phyloP scores from a whole-genome alignment of 1,139 yeast species.

The Geotrichum restrictum region DNA sequence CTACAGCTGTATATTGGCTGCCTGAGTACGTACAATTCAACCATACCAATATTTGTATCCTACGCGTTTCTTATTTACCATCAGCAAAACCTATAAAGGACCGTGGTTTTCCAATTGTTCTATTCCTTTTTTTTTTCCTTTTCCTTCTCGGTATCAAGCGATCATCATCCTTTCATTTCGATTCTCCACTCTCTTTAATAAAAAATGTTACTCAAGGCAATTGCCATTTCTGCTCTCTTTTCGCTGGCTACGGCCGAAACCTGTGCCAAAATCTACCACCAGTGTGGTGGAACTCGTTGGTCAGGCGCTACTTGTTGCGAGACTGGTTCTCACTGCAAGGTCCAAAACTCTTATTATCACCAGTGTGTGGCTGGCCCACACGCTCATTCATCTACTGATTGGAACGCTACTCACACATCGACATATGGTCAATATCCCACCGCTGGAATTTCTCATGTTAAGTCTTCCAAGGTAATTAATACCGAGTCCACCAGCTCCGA shows the following conservation, averaged over 20 bases:
- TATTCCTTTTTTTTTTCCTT: no score
- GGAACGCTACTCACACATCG: not conserved
- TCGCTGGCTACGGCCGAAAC: not conserved
- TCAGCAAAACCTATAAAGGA: no score
- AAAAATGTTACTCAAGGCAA: no score
- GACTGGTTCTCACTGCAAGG: constrained; percentile 14
- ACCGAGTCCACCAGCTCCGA: constrained; percentile 13
- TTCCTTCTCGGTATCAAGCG: not conserved
- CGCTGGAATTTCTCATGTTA: no score
- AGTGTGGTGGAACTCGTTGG: constrained; percentile 17
- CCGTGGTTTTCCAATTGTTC: no score
- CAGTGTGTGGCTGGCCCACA: constrained; percentile 17
- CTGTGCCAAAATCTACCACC: constrained; percentile 13
- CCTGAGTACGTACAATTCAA: no score
- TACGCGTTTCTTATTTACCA: no score
- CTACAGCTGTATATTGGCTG: no score
- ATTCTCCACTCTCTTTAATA: no score
- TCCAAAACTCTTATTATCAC: constrained; percentile 15
- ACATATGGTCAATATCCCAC: not conserved
- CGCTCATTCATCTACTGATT: not conserved
- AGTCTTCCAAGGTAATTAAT: constrained; percentile 14
- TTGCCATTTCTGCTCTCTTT: not conserved
- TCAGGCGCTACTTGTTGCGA: constrained; percentile 20
- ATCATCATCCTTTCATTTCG: not conserved
- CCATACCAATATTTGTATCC: no score